Evolutionary conservation across 2,329 filamentous ascomycete genomes (phyloP).

Genomic region (Didymella arachidicola): DNA sequence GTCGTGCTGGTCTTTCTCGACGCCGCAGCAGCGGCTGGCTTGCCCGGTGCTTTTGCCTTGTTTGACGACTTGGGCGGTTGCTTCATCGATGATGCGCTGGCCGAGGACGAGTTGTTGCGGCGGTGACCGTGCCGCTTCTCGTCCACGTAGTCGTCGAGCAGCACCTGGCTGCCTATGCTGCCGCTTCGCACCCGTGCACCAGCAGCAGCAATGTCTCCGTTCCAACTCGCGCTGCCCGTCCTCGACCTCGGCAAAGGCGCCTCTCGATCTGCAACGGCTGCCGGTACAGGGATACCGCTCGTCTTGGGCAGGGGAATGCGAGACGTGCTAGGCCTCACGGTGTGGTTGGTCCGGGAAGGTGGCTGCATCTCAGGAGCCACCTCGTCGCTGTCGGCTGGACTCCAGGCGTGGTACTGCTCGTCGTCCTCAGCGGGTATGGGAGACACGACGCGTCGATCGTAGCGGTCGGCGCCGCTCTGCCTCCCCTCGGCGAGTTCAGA

Average conservation of each 20-base stretch:
- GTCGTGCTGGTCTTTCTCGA: slow-evolving; percentile 43
- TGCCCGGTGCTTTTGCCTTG: slow-evolving; percentile 53
- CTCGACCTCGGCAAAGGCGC: slow-evolving; percentile 69
- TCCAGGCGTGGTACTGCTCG: slow-evolving; percentile 63
- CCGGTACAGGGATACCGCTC: slow-evolving; percentile 78
- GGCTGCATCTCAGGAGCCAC: slow-evolving; percentile 64
- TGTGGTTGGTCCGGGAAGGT: slow-evolving; percentile 61
- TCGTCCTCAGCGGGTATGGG: slow-evolving; percentile 55
- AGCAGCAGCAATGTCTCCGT: slow-evolving; percentile 66
- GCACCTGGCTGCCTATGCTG: slow-evolving; percentile 64
- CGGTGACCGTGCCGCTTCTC: slow-evolving; percentile 26
- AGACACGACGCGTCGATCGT: slow-evolving; percentile 45
- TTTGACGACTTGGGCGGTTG: slow-evolving; percentile 46
- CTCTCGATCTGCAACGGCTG: slow-evolving; percentile 76
- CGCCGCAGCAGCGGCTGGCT: slow-evolving; percentile 47
- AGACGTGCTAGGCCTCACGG: slow-evolving; percentile 65
- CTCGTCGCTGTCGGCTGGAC: slow-evolving; percentile 79
- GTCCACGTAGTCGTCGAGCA: slow-evolving; percentile 59
- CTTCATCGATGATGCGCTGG: slow-evolving; percentile 39
- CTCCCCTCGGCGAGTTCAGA: slow-evolving; percentile 40
- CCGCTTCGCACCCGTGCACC: slow-evolving; percentile 75
- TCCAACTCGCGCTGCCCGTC: slow-evolving; percentile 63
- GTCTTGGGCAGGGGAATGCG: slow-evolving; percentile 86
- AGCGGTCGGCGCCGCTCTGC: slow-evolving; percentile 39
- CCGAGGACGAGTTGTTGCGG: slow-evolving; percentile 33